Evolutionary conservation across 139 green algal species (phyloP).

Genomic region (Monoraphidium neglectum): DNA sequence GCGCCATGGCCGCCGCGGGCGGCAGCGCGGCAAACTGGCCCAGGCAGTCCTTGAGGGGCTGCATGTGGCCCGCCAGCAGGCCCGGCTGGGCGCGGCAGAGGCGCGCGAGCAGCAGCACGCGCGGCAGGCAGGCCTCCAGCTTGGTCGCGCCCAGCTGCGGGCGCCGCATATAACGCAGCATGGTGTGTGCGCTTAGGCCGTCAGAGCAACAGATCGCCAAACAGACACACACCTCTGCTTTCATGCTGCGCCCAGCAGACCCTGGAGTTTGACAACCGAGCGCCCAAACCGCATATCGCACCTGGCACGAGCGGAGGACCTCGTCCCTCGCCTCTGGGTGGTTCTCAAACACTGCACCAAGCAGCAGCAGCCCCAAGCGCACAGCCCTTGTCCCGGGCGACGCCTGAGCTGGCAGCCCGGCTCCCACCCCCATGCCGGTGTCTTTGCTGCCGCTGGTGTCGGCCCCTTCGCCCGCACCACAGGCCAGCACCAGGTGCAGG

Average conservation of each 20-base stretch:
- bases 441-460: too few species aligned
- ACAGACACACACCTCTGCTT: too few species aligned
- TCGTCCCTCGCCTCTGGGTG: constrained; percentile 26
- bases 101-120: constrained; percentile 38
- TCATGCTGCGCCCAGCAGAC: too few species aligned
- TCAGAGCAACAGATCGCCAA: too few species aligned
- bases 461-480: constrained; percentile 4
- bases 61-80: constrained; percentile 12
- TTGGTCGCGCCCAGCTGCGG: constrained; percentile 7
- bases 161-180: not conserved
- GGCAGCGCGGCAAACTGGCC: constrained; percentile 13
- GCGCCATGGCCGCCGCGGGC: constrained; percentile 21
- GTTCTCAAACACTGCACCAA: constrained; percentile 32
- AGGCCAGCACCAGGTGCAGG: constrained; percentile 32
- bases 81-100: constrained; percentile 15
- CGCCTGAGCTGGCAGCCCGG: constrained; percentile 16
- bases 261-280: too few species aligned
- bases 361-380: constrained; percentile 35
- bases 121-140: constrained; percentile 25
- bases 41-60: constrained; percentile 33
- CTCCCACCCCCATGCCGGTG: too few species aligned
- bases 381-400: constrained; percentile 13
- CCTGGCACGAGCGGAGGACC: constrained; percentile 30
- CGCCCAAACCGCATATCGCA: too few species aligned
- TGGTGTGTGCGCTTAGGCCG: not conserved